A percentile compares a stretch with the other conserved stretches of the same genome.
phyloP scores from a whole-genome alignment of 73 alveolate species.

The Tetrahymena borealis region DNA sequence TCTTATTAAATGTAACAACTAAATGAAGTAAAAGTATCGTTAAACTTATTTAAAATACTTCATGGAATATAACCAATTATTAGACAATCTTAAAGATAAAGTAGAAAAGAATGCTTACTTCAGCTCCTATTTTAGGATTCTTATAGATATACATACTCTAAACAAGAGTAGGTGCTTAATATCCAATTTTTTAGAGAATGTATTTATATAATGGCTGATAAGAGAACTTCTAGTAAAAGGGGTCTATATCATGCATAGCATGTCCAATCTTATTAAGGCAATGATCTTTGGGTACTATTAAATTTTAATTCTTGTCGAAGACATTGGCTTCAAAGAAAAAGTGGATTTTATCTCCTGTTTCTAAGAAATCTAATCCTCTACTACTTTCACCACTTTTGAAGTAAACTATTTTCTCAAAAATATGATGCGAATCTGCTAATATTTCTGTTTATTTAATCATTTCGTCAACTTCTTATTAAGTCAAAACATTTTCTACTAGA shows the following conservation, averaged over 20 bases:
- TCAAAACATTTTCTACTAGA: neutral
- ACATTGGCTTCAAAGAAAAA: neutral
- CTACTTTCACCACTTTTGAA: neutral
- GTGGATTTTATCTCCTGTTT: neutral
- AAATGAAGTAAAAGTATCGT: no score
- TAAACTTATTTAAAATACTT: no score
- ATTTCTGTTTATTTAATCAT: neutral
- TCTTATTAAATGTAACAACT: no score
- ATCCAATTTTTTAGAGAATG: slow-evolving; percentile 39
- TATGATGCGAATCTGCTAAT: neutral
- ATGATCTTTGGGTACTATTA: neutral
- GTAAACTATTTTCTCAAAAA: neutral
- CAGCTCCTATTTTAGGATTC: slow-evolving; percentile 64
- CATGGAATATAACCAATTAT: no score
- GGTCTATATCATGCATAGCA: slow-evolving; percentile 70
- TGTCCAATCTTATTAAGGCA: slow-evolving; percentile 66
- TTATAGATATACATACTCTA: slow-evolving; percentile 65
- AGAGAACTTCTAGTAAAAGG: slow-evolving; percentile 45
- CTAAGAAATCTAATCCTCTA: neutral
- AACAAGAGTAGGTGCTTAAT: slow-evolving; percentile 41
- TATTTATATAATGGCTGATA: slow-evolving; percentile 31
- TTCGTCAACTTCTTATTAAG: neutral
- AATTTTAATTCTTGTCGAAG: neutral
- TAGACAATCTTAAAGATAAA: neutral
- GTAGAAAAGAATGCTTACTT: slow-evolving; percentile 27